Evolutionary conservation across 2,329 filamentous ascomycete genomes (phyloP).

Genomic region (Aspergillus fijiensis): DNA sequence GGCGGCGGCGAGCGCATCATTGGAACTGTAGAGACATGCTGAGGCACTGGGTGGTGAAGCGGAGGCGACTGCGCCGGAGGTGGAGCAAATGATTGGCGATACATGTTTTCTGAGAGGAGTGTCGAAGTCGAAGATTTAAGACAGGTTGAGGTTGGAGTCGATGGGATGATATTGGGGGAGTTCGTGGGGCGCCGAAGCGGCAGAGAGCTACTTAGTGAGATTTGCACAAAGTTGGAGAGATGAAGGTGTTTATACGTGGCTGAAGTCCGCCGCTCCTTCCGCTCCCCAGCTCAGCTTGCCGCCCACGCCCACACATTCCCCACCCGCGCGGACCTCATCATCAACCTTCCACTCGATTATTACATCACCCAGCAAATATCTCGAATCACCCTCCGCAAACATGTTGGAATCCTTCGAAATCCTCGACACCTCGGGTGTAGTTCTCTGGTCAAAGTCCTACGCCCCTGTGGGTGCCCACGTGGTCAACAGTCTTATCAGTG

Average conservation of each 20-base stretch:
- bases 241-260: slow-evolving; percentile 36
- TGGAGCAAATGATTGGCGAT: slow-evolving; percentile 79
- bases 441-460: slow-evolving; percentile 91
- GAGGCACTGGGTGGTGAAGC: slow-evolving; percentile 93
- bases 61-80: slow-evolving; percentile 76
- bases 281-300: slow-evolving; percentile 25
- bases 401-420: slow-evolving; percentile 97
- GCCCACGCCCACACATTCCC: slow-evolving; percentile 23
- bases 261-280: slow-evolving; percentile 21
- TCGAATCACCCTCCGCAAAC: slow-evolving; percentile 39
- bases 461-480: slow-evolving; percentile 75
- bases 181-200: slow-evolving; percentile 5
- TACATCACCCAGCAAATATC: slow-evolving; percentile 3
- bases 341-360: slow-evolving; percentile 5
- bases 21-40: slow-evolving; percentile 96
- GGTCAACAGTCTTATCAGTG: slow-evolving; percentile 91
- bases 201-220: neutral
- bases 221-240: neutral
- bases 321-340: slow-evolving; percentile 15
- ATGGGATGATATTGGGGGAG: slow-evolving; percentile 3
- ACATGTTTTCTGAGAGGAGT: slow-evolving; percentile 59
- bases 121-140: neutral
- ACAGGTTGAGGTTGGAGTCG: neutral
- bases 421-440: slow-evolving; percentile 90
- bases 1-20: slow-evolving; percentile 94